A percentile compares a stretch with the other conserved stretches of the same genome.
These are phyloP conservation scores for Coemansia sp. DNA, from an alignment of 192 early-diverging fungal species.

Conservation along the genomic window DNA sequence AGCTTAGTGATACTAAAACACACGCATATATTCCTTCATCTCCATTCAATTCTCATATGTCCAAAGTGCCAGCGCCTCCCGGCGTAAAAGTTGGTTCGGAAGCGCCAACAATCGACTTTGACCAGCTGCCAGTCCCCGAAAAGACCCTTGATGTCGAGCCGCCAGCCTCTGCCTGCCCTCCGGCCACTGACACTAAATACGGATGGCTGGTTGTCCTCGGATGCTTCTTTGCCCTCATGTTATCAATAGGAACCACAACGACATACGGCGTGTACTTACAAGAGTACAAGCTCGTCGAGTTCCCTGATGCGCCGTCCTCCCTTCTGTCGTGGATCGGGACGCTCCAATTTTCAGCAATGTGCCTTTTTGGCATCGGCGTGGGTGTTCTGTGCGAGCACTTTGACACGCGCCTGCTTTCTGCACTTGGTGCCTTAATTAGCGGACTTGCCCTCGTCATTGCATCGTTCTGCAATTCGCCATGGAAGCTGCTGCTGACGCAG, in stretches of 20 bases:
- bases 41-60: background rate
- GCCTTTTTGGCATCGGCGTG: slow-evolving; percentile 25
- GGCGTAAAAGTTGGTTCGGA: background rate
- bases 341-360: slow-evolving; percentile 28
- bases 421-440: slow-evolving; percentile 14
- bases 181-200: slow-evolving; percentile 7
- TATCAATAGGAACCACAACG: slow-evolving; percentile 19
- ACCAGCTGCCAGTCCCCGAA: background rate
- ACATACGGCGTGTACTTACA: slow-evolving; percentile 27
- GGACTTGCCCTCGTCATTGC: slow-evolving; percentile 17
- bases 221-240: slow-evolving; percentile 23
- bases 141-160: background rate
- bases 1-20: background rate
- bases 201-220: slow-evolving; percentile 33
- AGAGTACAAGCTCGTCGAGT: slow-evolving; percentile 25
- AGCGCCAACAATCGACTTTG: background rate
- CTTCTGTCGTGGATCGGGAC: slow-evolving; percentile 35
- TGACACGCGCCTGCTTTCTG: slow-evolving; percentile 17
- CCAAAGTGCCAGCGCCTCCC: background rate
- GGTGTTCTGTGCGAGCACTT: slow-evolving; percentile 27
- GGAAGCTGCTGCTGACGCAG: slow-evolving; percentile 70
- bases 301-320: slow-evolving; percentile 20
- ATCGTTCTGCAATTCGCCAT: slow-evolving; percentile 43
- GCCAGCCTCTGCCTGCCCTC: background rate
- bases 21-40: background rate